Evolutionary conservation across 306 rosid genomes (phyloP), one percentile per base, ranked within the genome.

Genomic region (Begonia peltatifolia): DNA sequence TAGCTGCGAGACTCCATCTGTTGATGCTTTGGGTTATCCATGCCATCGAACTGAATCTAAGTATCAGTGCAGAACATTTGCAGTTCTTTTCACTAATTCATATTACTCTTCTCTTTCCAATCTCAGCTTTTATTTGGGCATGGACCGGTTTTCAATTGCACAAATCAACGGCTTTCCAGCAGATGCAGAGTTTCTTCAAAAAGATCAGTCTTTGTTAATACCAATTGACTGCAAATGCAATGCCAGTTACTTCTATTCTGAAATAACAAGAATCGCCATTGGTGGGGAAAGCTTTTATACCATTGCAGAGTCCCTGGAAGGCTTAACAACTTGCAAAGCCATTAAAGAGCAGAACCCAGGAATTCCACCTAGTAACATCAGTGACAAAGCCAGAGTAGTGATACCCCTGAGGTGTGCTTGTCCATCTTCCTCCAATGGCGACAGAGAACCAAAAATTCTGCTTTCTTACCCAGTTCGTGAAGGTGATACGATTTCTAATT

Each of bases 351-450:
- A 56, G 51, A 89, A 89, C 63, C 81, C 71, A 0, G 79, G 77
- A 10, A 69, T 85, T 10, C 65, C 90, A 35, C 84, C 83, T 1
- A 66, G 74, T 81, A 51, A 56, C 50, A 73, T 84, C 63, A 60
- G 60, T 17, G 76, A 65, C 48, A 73, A 72, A 9, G 23, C 65
- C 41, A 68, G 47, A 30, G 48, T 90, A 61, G 42, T 69, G 42
- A 63, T 90, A 47, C 97, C 97, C 7, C 55, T 90, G 63, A 79
- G 76, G 52, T 85, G 97, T 75, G 74, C 79, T 1, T 90, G 97
- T 63, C 87, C 97, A 16, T 71, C 72, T 53, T 67, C 80, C 47
- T 63, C 75, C 65, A 54, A 49, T 10, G 42, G 67, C 55, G 59
- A 46, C 50, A 66, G 70, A 47, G 56, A 66, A 42, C 69, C 82